Percentiles rank a stretch among this genome's conserved stretches.
Conservation (phyloP, 1,139 yeast genomes). For the Debaryomyces coudertii region DNA sequence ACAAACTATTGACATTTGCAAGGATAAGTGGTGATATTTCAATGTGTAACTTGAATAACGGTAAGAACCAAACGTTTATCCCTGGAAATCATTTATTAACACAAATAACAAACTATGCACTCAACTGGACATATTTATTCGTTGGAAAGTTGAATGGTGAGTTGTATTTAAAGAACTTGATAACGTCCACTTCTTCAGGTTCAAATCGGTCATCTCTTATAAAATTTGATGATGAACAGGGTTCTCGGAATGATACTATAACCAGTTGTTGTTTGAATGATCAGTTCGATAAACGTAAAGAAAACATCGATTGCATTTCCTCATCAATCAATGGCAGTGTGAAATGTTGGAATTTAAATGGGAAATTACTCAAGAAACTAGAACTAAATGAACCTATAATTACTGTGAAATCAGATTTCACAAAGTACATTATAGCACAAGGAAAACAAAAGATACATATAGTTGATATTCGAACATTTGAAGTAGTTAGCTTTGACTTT, state of each 20-base stretch:
- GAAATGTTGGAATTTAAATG: slow-evolving; percentile 32
- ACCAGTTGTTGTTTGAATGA: slow-evolving; percentile 28
- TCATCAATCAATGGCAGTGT: slow-evolving; percentile 31
- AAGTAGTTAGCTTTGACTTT: slow-evolving; percentile 18
- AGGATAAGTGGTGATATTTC: slow-evolving; percentile 39
- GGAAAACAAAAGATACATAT: slow-evolving; percentile 24
- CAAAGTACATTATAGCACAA: slow-evolving; percentile 27
- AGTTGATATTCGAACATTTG: slow-evolving; percentile 23
- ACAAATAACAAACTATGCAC: slow-evolving; percentile 25
- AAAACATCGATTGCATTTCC: slow-evolving; percentile 30
- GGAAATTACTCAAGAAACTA: slow-evolving; percentile 21
- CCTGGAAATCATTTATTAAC: slow-evolving; percentile 36
- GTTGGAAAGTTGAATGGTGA: slow-evolving; percentile 35
- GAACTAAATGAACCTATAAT: slow-evolving; percentile 24
- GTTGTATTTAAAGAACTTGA: slow-evolving; percentile 35
- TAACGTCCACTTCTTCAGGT: slow-evolving; percentile 36
- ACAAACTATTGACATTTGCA: slow-evolving; percentile 40
- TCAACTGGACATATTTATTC: slow-evolving; percentile 41
- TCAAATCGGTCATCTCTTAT: slow-evolving; percentile 28
- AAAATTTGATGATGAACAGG: slow-evolving; percentile 15
- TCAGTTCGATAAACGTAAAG: slow-evolving; percentile 28
- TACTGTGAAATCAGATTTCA: slow-evolving; percentile 37
- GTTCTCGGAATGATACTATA: slow-evolving; percentile 6
- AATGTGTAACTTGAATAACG: slow-evolving; percentile 43
- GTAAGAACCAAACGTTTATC: slow-evolving; percentile 43